Evolutionary conservation across 1,284 basidiomycete species (phyloP), one percentile per base, ranked within the genome.

Genomic region (Cryptococcus sp.): DNA sequence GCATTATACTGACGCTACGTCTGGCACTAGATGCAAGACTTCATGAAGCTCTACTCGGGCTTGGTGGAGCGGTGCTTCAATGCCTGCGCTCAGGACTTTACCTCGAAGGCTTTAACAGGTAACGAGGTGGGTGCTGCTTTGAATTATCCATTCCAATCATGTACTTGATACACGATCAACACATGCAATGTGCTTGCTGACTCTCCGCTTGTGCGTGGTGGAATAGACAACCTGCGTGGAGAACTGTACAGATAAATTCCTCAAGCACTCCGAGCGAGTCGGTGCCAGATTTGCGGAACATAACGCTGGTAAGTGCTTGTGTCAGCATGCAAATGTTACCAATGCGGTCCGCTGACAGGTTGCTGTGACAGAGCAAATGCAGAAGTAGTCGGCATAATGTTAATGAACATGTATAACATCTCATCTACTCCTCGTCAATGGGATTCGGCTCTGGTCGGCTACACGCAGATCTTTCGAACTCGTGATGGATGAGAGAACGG

Each of bases 21-120:
- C 16, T 27, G 10, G 7, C 17, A 17, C 46, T 79, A 98, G 91
- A 96, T 98, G 93, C 91, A 95, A 84, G 95, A 98, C 82, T 98
- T 99, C 72, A 84, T 98, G 84, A 85, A 84, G 72, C 88, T 98
- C 78, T 98, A 98, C 82, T 91, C 93, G n/a, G 89, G 88, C 70
- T 85, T 99, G 55, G 93, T 96, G 45, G 94, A 98, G 78, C 86
- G 90, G 67, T 99, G 95, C 80, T 99, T 99, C 84, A 92, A 84
- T 66, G 83, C 90, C 30, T 99, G 95, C 80, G 90, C 89, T 72
- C 93, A 96, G 76, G 95, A 99, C 78, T 98, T 99, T 73, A 98
- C 94, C 30, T 90, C 88, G 82, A 96, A 94, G 79, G 86, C 93
- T 0, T 82, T 98, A 60, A 91, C 89, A 20, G 86, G 86, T 54